These are phyloP conservation scores for Blastomyces silverae DNA, from an alignment of 2,329 filamentous ascomycete genomes.

Conservation along the genomic window DNA sequence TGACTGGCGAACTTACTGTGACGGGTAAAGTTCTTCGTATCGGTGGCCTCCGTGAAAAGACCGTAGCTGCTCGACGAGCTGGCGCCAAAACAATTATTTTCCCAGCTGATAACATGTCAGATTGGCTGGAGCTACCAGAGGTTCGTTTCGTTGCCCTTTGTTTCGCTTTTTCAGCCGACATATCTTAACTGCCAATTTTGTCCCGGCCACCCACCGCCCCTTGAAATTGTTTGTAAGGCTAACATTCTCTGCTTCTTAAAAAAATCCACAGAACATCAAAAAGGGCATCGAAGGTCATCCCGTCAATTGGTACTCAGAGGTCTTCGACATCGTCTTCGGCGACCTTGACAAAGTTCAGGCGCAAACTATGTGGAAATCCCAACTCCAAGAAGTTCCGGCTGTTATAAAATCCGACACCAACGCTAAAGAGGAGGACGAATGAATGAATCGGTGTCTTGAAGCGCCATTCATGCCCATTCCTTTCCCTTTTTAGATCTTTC, in stretches of 20 bases:
- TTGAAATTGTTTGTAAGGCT: constrained; percentile 5
- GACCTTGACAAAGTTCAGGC: constrained; percentile 65
- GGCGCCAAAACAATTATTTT: constrained; percentile 93
- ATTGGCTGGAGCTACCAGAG: constrained; percentile 95
- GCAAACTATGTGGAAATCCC: constrained; percentile 64
- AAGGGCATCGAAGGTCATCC: constrained; percentile 86
- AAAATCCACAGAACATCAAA: constrained; percentile 76
- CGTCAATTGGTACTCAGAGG: constrained; percentile 87
- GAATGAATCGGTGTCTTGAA: background rate
- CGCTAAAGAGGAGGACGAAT: constrained; percentile 14
- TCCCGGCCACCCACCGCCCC: background rate
- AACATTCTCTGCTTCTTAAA: background rate
- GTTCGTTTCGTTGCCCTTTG: constrained; percentile 61
- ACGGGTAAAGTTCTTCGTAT: constrained; percentile 96
- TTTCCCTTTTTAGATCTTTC: background rate
- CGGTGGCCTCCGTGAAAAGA: constrained; percentile 92
- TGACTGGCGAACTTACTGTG: constrained; percentile 95
- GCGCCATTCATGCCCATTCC: background rate
- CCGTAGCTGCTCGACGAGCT: constrained; percentile 84
- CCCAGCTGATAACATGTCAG: constrained; percentile 87
- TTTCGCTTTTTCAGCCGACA: constrained; percentile 3
- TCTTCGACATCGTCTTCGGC: constrained; percentile 87
- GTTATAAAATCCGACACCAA: constrained; percentile 34
- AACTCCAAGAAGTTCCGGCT: constrained; percentile 47
- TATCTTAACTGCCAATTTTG: constrained; percentile 1